A percentile compares a stretch with the other conserved stretches of the same genome.
These are phyloP conservation scores for Marvania coccoides DNA, from an alignment of 139 green algal species.

Conservation along the genomic window DNA sequence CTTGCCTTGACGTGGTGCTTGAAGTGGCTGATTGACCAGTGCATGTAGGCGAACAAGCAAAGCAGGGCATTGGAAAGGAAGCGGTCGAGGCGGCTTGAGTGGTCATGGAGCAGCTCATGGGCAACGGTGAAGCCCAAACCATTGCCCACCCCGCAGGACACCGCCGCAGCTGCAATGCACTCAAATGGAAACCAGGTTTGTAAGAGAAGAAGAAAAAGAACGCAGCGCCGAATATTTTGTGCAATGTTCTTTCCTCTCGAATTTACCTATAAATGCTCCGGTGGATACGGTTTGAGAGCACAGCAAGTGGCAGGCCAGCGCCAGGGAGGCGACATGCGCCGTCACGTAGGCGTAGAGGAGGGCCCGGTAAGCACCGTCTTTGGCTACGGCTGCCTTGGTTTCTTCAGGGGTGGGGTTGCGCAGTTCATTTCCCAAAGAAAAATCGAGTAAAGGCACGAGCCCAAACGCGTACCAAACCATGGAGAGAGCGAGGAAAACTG, in stretches of 20 bases:
- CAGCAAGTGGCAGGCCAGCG: conserved; percentile 8
- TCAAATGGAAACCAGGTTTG: conserved; percentile 12
- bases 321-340: conserved; percentile 14
- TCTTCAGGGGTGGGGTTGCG: background rate
- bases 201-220: background rate
- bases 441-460: conserved; percentile 28
- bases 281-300: no score
- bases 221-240: no score
- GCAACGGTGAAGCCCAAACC: conserved; percentile 33
- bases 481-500: conserved; percentile 14
- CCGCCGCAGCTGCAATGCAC: no score
- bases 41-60: conserved; percentile 34
- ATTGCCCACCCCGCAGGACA: background rate
- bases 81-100: conserved; percentile 16
- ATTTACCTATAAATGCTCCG: no score
- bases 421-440: conserved; percentile 25
- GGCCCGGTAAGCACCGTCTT: conserved; percentile 4
- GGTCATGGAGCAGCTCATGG: conserved; percentile 38
- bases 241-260: no score
- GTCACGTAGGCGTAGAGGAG: conserved; percentile 15
- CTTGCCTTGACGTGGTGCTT: conserved; percentile 47
- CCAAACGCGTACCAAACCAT: conserved; percentile 32
- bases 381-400: no score
- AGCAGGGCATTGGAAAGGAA: conserved; percentile 28
- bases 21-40: conserved; percentile 42